Evolutionary conservation across 1,139 yeast species (phyloP).

Genomic region (Saccharomyces hybrid): DNA sequence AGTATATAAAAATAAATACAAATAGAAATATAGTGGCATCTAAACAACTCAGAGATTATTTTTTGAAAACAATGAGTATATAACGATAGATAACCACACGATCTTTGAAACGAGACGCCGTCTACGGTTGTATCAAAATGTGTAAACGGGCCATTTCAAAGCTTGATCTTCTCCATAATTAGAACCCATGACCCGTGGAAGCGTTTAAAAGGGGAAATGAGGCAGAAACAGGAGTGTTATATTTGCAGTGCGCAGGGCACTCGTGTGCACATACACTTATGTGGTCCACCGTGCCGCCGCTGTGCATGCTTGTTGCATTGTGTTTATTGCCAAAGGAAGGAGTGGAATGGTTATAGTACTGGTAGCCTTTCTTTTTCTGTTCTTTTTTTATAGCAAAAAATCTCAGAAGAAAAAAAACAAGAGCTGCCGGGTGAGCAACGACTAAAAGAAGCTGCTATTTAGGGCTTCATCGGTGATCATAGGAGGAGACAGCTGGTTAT

Average conservation of each 20-base stretch:
- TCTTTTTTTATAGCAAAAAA: not conserved
- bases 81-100: constrained; percentile 16
- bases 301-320: not conserved
- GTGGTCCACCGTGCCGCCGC: not conserved
- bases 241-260: not conserved
- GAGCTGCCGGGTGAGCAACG: constrained; percentile 1
- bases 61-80: not conserved
- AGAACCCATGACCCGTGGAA: constrained; percentile 57
- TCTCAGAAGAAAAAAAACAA: not conserved
- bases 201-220: constrained; percentile 38
- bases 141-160: constrained; percentile 23
- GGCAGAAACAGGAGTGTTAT: constrained; percentile 69
- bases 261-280: not conserved
- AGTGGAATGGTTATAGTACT: not conserved
- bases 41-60: constrained; percentile 4
- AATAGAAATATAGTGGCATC: constrained; percentile 1
- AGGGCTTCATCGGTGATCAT: not conserved
- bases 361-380: not conserved
- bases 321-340: not conserved
- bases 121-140: constrained; percentile 25
- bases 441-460: not conserved
- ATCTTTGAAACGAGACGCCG: constrained; percentile 16
- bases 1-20: not conserved
- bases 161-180: constrained; percentile 64
- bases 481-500: not conserved